Evolutionary conservation across 768 basidiomycete species (phyloP), one percentile per base, ranked within the genome.

Genomic region (Russula earlei): DNA sequence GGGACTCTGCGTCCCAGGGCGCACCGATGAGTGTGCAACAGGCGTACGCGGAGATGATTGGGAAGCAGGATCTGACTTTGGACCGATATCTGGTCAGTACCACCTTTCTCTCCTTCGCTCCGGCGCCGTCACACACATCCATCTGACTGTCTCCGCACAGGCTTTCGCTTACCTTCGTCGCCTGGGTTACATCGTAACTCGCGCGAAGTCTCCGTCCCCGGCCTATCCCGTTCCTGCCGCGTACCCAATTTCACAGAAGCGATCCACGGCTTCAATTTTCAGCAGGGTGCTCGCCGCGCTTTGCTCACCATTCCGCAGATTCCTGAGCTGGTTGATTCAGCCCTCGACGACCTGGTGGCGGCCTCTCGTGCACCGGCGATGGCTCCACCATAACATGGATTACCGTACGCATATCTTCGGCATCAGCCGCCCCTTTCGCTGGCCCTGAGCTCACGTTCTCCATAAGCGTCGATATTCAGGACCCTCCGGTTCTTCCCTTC

Each of bases 121-220:
- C 7, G 10, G 7, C 29, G 29, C 29, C 10, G 10, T 7, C 29
- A 5, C 29, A 5, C 29, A 31, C 29, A 4, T 9, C 29, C 29
- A 31, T 10, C 29, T n/a, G n/a, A n/a, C 29, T 10, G 29, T 31
- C 29, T 47, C 44, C 20, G 27, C 12, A 25, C 55, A 98, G 94
- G 90, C 95, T 20, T 98, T 87, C 65, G 81, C 95, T 0, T 93
- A 95, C 69, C 77, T 99, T 31, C 91, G 86, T 64, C 83, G 96
- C 17, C 73, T 98, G 37, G 96, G 96, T 14, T 99, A 96, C 69
- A 77, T 83, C 11, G 81, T 98, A 10, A 89, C 82, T 40, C 80
- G 96, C n/a, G 74, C 90, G 0, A 73, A 76, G 5, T 77, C 81
- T 5, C 85, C 84, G 5, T 75, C 74, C 6, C 54, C 72, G 0